Percentiles rank a stretch among this genome's conserved stretches.
Evolutionary conservation across 768 basidiomycete species (phyloP).

Genomic region (Podaxis sp.): DNA sequence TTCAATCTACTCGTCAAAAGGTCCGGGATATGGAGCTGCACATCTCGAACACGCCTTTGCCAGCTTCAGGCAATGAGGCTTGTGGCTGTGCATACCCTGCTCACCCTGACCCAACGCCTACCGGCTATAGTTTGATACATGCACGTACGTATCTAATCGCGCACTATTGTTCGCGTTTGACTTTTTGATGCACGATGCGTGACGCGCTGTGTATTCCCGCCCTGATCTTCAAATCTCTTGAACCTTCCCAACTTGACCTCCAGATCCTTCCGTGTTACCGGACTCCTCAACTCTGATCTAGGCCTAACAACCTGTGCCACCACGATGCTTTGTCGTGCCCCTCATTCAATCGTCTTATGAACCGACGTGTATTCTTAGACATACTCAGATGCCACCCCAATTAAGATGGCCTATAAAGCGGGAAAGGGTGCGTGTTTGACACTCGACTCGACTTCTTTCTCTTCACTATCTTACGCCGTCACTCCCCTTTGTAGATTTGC

Average conservation of each 20-base stretch:
- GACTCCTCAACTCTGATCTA: background rate
- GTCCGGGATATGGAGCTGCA: background rate
- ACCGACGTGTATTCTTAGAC: background rate
- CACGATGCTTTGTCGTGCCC: constrained; percentile 13
- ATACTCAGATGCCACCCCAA: background rate
- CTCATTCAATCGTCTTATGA: background rate
- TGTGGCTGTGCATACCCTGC: constrained; percentile 1
- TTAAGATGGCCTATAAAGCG: constrained; percentile 8
- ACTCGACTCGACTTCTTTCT: background rate
- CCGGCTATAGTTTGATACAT: background rate
- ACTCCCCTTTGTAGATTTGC: background rate
- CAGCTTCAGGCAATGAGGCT: background rate
- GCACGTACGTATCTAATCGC: constrained; percentile 11
- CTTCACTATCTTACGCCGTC: background rate
- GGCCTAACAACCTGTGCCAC: background rate
- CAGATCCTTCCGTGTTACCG: background rate
- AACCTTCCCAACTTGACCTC: background rate
- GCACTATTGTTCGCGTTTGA: background rate
- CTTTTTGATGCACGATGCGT: background rate
- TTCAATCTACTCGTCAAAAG: background rate
- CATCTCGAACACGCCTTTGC: background rate
- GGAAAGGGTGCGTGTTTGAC: background rate
- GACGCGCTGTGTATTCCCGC: background rate
- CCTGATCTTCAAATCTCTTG: background rate
- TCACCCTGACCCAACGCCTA: background rate